Conservation (phyloP, 2,329 filamentous ascomycete genomes). For the Hypoxylon sp. region DNA sequence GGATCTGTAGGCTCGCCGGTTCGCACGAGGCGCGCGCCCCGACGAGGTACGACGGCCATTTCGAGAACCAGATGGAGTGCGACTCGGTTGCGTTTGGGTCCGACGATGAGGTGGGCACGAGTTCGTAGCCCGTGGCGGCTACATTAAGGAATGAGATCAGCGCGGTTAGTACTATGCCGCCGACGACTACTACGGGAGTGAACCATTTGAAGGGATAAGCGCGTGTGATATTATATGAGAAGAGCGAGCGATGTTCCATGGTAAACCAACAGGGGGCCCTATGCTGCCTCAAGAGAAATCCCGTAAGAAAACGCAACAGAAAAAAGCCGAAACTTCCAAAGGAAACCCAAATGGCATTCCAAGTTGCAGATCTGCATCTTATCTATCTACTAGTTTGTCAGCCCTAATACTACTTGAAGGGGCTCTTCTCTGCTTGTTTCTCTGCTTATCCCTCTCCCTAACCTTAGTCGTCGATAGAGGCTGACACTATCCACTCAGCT, state of each 20-base stretch:
- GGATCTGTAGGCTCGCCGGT: slow-evolving; percentile 10
- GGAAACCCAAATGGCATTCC: not conserved
- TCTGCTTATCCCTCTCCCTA: not conserved
- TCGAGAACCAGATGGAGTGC: slow-evolving; percentile 20
- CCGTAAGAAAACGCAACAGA: not conserved
- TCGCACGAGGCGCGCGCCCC: slow-evolving; percentile 16
- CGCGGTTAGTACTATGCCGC: slow-evolving; percentile 22
- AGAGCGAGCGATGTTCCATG: slow-evolving; percentile 20
- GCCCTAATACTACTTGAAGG: not conserved
- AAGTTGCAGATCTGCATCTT: not conserved
- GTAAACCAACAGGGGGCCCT: not conserved
- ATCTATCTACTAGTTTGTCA: not conserved
- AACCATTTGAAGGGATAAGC: slow-evolving; percentile 34
- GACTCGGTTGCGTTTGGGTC: slow-evolving; percentile 22
- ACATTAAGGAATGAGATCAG: slow-evolving; percentile 28
- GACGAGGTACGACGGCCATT: slow-evolving; percentile 24
- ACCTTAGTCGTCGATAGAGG: not conserved
- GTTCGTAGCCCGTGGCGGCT: slow-evolving; percentile 27
- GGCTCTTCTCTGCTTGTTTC: not conserved
- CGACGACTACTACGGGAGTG: slow-evolving; percentile 27
- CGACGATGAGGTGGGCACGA: slow-evolving; percentile 9
- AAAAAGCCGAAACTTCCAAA: not conserved
- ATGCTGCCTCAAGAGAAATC: not conserved
- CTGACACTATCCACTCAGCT: not conserved
- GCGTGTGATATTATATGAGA: slow-evolving; percentile 26